A percentile compares a stretch with the other conserved stretches of the same genome.
phyloP scores from a whole-genome alignment of 192 early-diverging fungal species.

The Podila minutissima region DNA sequence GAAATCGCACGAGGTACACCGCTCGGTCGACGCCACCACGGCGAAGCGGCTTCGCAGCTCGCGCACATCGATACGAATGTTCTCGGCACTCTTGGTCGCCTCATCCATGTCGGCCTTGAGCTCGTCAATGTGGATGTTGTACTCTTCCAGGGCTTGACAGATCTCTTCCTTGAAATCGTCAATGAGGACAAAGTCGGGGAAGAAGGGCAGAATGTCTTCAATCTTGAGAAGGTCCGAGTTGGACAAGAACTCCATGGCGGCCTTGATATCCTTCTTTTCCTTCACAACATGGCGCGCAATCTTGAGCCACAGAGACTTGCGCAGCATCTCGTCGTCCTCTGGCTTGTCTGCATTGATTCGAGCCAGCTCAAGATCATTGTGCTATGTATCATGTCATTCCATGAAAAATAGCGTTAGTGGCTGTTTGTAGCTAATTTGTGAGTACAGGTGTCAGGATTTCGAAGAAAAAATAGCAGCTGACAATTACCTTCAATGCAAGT shows the following conservation, averaged over 20 bases:
- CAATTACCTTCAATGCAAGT: conserved; percentile 78
- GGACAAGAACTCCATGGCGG: conserved; percentile 85
- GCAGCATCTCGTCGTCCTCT: conserved; percentile 82
- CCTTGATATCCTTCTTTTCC: conserved; percentile 85
- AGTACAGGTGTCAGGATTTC: background rate
- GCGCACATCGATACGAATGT: conserved; percentile 91
- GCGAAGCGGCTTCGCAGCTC: conserved; percentile 84
- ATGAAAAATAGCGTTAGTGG: background rate
- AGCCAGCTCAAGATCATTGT: conserved; percentile 88
- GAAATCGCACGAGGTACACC: conserved; percentile 81
- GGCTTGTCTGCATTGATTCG: conserved; percentile 94
- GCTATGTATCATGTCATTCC: conserved; percentile 46
- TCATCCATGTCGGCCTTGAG: conserved; percentile 96
- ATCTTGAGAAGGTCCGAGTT: conserved; percentile 88
- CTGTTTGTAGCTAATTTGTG: background rate
- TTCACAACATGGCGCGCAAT: conserved; percentile 94
- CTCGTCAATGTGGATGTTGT: conserved; percentile 89
- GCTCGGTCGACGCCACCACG: conserved; percentile 72
- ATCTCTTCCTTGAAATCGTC: conserved; percentile 99
- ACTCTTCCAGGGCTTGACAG: conserved; percentile 89
- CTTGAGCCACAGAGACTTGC: conserved; percentile 91
- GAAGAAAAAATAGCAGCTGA: background rate
- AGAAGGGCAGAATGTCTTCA: conserved; percentile 96
- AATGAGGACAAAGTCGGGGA: conserved; percentile 97
- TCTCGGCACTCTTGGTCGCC: conserved; percentile 89